These are phyloP conservation scores for Beta macrorhiza DNA, from an alignment of 179 eudicot genomes.

Conservation along the genomic window DNA sequence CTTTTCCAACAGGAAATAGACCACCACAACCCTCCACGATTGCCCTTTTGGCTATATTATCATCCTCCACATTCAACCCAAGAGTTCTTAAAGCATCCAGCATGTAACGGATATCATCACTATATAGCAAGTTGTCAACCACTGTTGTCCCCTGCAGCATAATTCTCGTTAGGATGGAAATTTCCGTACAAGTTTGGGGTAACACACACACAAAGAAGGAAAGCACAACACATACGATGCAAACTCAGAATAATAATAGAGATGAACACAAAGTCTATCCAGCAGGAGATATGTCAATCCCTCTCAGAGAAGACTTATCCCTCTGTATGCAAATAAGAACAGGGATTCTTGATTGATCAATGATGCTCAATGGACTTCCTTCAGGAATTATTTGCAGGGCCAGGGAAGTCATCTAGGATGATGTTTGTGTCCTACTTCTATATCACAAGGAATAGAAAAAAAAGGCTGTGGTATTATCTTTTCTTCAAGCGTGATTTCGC, in stretches of 20 bases:
- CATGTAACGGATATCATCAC: constrained; percentile 97
- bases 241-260: background rate
- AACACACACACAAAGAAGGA: background rate
- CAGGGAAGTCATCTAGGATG: background rate
- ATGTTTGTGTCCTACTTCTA: background rate
- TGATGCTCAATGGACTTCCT: background rate
- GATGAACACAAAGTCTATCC: background rate
- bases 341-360: background rate
- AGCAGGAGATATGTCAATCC: background rate
- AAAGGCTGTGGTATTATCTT: background rate
- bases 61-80: constrained; percentile 82
- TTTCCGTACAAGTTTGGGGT: background rate
- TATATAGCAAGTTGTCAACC: constrained; percentile 84
- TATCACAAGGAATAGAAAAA: background rate
- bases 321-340: background rate
- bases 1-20: constrained; percentile 78
- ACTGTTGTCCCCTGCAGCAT: constrained; percentile 78
- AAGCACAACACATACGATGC: background rate
- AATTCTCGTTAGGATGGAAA: constrained; percentile 7
- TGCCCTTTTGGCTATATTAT: constrained; percentile 61
- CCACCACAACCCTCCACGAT: constrained; percentile 92
- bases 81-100: constrained; percentile 93
- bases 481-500: background rate
- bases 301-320: background rate
- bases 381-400: background rate